These are phyloP conservation scores for Dittrichia graveolens DNA, from an alignment of 129 eudicot genomes.

Conservation along the genomic window DNA sequence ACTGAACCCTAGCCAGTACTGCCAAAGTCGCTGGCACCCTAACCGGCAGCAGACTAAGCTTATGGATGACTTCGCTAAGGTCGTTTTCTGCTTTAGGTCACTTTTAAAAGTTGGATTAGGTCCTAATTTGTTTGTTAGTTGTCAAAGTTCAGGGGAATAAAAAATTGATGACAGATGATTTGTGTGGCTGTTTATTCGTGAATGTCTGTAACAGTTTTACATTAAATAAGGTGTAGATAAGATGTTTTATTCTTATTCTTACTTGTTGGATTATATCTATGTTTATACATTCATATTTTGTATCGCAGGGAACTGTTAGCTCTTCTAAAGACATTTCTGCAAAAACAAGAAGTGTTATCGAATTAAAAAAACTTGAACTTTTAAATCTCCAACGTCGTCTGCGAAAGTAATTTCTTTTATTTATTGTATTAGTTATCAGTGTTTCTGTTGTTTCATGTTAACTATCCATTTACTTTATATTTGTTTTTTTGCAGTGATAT, in stretches of 20 bases:
- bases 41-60: not conserved
- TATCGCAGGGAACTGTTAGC: constrained; percentile 80
- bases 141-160: constrained; percentile 7
- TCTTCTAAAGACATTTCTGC: constrained; percentile 94
- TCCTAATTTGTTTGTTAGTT: constrained; percentile 12
- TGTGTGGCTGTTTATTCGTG: constrained; percentile 13
- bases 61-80: not conserved
- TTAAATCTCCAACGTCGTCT: constrained; percentile 85
- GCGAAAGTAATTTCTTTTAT: constrained; percentile 55
- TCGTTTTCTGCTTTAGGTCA: constrained; percentile 2
- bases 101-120: not conserved
- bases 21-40: no score
- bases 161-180: constrained; percentile 17
- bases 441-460: not conserved
- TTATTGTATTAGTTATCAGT: not conserved
- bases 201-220: not conserved
- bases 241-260: not conserved
- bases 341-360: constrained; percentile 94
- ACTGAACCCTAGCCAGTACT: no score
- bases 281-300: constrained; percentile 21
- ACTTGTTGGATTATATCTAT: constrained; percentile 11
- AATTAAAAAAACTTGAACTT: constrained; percentile 87
- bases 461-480: constrained; percentile 14
- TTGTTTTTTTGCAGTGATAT: constrained; percentile 73
- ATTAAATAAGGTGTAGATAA: constrained; percentile 10